Conservation (phyloP, 306 rosid species). For the Alnus glutinosa region DNA sequence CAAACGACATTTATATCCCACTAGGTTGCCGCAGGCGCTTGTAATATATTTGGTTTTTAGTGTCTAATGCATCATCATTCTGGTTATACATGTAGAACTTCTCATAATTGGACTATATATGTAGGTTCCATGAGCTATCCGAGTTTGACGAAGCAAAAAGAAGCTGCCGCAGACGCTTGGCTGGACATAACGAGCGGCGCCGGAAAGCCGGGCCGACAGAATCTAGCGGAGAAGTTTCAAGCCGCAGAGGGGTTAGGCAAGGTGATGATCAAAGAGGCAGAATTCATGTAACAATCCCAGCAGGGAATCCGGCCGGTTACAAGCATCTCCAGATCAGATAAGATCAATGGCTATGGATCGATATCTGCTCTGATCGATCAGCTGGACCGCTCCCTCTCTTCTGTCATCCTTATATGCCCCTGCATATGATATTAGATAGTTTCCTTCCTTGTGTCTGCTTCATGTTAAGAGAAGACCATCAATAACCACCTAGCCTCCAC, state of each 20-base stretch:
- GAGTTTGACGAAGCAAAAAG: slow-evolving; percentile 92
- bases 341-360: slow-evolving; percentile 3
- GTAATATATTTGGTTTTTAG: background rate
- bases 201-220: slow-evolving; percentile 48
- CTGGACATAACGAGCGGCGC: slow-evolving; percentile 84
- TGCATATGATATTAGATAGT: background rate
- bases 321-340: slow-evolving; percentile 57
- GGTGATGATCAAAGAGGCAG: slow-evolving; percentile 43
- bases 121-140: slow-evolving; percentile 80
- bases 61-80: background rate
- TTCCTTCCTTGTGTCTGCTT: background rate
- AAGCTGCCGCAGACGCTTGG: slow-evolving; percentile 85
- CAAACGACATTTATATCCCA: too few relatives aligned
- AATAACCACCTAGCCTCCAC: background rate
- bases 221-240: slow-evolving; percentile 49
- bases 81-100: background rate
- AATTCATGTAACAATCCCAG: slow-evolving; percentile 41
- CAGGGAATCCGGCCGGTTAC: slow-evolving; percentile 46
- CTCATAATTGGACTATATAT: slow-evolving; percentile 30
- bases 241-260: slow-evolving; percentile 40
- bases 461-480: background rate
- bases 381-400: slow-evolving; percentile 69
- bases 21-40: too few relatives aligned
- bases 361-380: background rate
- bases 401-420: slow-evolving; percentile 50